Base-by-base conservation (phyloP, 169 alveolate genomes). In the Sarcocystis neurona region DNA sequence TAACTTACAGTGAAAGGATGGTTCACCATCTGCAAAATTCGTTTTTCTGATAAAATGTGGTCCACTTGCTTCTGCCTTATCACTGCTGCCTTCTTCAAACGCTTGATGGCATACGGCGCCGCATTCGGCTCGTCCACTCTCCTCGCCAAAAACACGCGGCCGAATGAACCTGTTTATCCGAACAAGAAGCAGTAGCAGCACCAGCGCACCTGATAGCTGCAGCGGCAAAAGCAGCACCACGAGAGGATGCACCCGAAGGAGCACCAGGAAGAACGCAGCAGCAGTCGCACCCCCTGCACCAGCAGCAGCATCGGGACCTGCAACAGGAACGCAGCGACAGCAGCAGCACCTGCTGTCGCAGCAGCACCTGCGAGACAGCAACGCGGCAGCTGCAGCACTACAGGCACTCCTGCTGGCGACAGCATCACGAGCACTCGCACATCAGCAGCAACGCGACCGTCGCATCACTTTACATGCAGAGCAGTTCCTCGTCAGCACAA, bases 91-190 rank as follows among this genome's bases (percentile, higher is more conserved):
- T 96, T 96, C 90, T 94, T 94, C 84, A 96, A 89, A 20, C 94
- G 88, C 92, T 96, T 96, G 79, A 96, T 70, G 0, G 97, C 98
- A 18, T 92, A 92, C 43, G 93, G 93, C 41, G 93, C 82, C 8
- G 92, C 93, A 8, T 92, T 80, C 30, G 88, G 53, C 89, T 94
- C 91, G 43, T 70, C 88, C 43, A 56, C 85, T 37, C 84, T 23
- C 41, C 87, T 95, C 47, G 98, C 97, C 50, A 97, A 91, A 89
- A 94, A 95, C 41, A 97, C 99, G 74, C 98, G 89, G 3, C 99
- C 99, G 75, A 96, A 97, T 41, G 98, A 94, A 20, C 98, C 98
- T 93, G 93, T 79, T n/a, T 89, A 89, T 2, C 2, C 15, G 32
- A 46, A n/a, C 18, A 12, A n/a, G 23, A 23, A 41, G 90, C 39